Percentiles rank a stretch among this genome's conserved stretches.
Conservation (phyloP, 371 early-diverging fungal species). For the Mortierella sp. region DNA sequence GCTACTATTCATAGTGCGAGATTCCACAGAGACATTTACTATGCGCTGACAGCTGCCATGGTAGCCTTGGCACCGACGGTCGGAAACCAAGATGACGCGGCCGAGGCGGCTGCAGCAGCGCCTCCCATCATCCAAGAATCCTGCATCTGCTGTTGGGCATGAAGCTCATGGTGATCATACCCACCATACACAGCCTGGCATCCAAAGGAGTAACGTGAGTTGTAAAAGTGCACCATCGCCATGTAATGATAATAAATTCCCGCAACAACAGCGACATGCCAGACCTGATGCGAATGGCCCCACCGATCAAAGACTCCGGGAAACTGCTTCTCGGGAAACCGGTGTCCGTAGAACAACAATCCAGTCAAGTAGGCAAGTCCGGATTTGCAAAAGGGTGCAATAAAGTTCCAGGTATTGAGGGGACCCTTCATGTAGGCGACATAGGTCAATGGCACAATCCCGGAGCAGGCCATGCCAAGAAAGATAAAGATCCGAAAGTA, state of each 20-base stretch:
- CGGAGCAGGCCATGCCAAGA: conserved; percentile 73
- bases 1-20: no score
- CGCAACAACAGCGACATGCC: conserved; percentile 84
- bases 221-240: conserved; percentile 71
- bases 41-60: conserved; percentile 20
- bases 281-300: conserved; percentile 84
- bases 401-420: conserved; percentile 59
- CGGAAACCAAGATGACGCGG: conserved; percentile 28
- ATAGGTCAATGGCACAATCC: conserved; percentile 72
- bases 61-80: conserved; percentile 8
- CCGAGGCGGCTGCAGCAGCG: conserved; percentile 5
- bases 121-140: conserved; percentile 7
- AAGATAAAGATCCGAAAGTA: conserved; percentile 75
- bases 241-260: conserved; percentile 80
- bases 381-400: conserved; percentile 67
- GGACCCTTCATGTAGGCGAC: conserved; percentile 64
- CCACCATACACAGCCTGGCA: conserved; percentile 59
- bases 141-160: conserved; percentile 6
- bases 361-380: conserved; percentile 70
- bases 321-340: conserved; percentile 80
- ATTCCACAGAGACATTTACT: neutral
- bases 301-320: conserved; percentile 84
- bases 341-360: conserved; percentile 76
- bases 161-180: conserved; percentile 45
- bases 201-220: conserved; percentile 62